These are phyloP conservation scores for Gelatoporia subvermispora DNA, from an alignment of 768 basidiomycete genomes.

Conservation along the genomic window DNA sequence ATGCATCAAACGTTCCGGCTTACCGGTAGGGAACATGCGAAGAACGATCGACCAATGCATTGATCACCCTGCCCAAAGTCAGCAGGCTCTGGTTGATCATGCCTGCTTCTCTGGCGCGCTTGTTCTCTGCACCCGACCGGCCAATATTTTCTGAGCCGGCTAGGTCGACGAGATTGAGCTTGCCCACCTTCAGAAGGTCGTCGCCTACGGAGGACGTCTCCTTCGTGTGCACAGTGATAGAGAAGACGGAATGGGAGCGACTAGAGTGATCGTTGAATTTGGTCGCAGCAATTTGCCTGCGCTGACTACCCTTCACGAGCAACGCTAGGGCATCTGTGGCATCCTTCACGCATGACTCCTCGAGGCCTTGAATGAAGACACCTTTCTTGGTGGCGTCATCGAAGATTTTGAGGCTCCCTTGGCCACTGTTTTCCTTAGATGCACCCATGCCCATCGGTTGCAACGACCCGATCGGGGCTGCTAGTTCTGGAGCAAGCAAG, in stretches of 20 bases:
- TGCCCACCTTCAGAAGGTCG: slow-evolving; percentile 88
- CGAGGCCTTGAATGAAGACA: slow-evolving; percentile 90
- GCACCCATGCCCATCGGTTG: slow-evolving; percentile 77
- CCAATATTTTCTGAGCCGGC: slow-evolving; percentile 98
- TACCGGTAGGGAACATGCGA: slow-evolving; percentile 93
- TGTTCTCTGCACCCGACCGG: slow-evolving; percentile 91
- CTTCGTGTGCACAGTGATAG: slow-evolving; percentile 91
- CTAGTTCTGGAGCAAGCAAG: slow-evolving; percentile 76
- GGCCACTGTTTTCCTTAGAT: slow-evolving; percentile 40
- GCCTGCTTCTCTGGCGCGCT: slow-evolving; percentile 91
- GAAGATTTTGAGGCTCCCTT: slow-evolving; percentile 79
- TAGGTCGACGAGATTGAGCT: slow-evolving; percentile 94
- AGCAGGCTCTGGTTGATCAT: slow-evolving; percentile 98
- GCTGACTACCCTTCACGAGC: slow-evolving; percentile 83
- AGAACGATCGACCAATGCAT: slow-evolving; percentile 87
- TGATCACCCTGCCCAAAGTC: slow-evolving; percentile 96
- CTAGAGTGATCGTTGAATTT: slow-evolving; percentile 98
- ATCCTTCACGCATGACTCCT: slow-evolving; percentile 82
- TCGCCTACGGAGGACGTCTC: slow-evolving; percentile 75
- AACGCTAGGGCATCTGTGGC: slow-evolving; percentile 79
- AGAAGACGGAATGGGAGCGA: slow-evolving; percentile 96
- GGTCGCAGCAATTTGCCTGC: slow-evolving; percentile 90
- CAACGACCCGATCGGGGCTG: slow-evolving; percentile 56
- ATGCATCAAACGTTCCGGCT: slow-evolving; percentile 14
- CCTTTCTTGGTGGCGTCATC: slow-evolving; percentile 87